A percentile compares a stretch with the other conserved stretches of the same genome.
Conservation (phyloP, 176 grass and related monocot species). For the Rhynchospora pubera region DNA sequence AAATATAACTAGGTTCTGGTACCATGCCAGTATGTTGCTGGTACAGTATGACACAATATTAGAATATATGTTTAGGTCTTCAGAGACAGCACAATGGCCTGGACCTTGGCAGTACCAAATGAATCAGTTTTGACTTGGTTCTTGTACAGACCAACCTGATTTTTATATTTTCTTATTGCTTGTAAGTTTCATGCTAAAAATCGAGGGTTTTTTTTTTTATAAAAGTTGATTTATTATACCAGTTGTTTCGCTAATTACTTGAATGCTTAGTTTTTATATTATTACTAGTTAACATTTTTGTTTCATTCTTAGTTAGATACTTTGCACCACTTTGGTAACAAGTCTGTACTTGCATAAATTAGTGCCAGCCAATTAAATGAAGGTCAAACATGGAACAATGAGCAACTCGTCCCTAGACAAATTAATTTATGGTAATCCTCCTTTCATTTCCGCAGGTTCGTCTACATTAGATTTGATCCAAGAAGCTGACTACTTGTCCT, state of each 20-base stretch:
- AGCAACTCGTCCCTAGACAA: not conserved
- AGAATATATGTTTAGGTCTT: not conserved
- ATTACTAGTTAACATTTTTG: not conserved
- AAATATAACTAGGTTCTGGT: not conserved
- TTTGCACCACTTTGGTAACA: not conserved
- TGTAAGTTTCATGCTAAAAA: not conserved
- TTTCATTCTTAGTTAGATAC: not conserved
- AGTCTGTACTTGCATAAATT: not conserved
- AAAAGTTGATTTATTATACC: not conserved
- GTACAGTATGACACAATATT: not conserved
- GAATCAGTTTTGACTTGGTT: not conserved
- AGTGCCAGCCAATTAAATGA: constrained; percentile 1
- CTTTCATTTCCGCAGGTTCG: constrained; percentile 23
- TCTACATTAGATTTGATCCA: constrained; percentile 36
- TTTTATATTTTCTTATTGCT: not conserved
- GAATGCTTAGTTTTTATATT: not conserved
- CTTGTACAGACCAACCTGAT: not conserved
- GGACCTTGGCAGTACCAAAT: not conserved
- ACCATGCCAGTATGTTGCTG: not conserved
- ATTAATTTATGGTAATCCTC: constrained; percentile 7
- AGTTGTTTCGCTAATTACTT: not conserved
- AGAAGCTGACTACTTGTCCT: constrained; percentile 24
- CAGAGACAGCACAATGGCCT: not conserved
- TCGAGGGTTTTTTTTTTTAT: not conserved
- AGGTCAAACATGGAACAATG: not conserved